phyloP scores from a whole-genome alignment of 2,329 filamentous ascomycete species.

The Pleoardoris graminearum region DNA sequence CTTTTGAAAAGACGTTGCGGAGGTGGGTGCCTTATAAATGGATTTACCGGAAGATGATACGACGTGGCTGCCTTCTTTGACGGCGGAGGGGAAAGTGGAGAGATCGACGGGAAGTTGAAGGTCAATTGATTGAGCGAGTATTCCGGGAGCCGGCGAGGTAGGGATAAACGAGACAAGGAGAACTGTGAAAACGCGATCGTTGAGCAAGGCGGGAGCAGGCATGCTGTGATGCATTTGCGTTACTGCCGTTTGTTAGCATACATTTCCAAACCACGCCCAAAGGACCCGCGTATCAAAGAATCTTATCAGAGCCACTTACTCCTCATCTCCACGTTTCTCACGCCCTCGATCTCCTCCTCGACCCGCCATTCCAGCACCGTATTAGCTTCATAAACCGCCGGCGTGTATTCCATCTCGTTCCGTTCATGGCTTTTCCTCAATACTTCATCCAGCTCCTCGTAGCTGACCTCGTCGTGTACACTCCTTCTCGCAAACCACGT shows the following conservation, averaged over 20 bases:
- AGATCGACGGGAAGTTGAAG: constrained; percentile 59
- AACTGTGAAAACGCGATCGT: constrained; percentile 67
- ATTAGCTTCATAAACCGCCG: constrained; percentile 56
- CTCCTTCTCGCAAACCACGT: constrained; percentile 64
- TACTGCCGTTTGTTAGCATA: constrained; percentile 41
- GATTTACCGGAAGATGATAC: constrained; percentile 9
- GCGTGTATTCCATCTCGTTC: constrained; percentile 63
- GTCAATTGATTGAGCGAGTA: constrained; percentile 50
- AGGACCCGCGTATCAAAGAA: neutral
- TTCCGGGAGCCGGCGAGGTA: constrained; percentile 21
- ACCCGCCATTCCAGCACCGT: constrained; percentile 50
- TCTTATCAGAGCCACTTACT: constrained; percentile 30
- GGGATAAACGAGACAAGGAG: constrained; percentile 57
- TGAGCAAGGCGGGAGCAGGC: constrained; percentile 55
- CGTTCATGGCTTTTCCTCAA: constrained; percentile 63
- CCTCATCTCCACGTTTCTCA: constrained; percentile 43
- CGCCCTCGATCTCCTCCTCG: constrained; percentile 23
- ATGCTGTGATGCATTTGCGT: constrained; percentile 70
- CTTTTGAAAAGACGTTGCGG: constrained; percentile 22
- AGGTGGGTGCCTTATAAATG: constrained; percentile 9
- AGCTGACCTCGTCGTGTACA: constrained; percentile 61
- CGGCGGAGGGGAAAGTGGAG: constrained; percentile 41
- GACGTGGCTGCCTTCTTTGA: constrained; percentile 19
- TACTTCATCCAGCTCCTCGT: constrained; percentile 64
- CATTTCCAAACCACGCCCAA: neutral